A percentile compares a stretch with the other conserved stretches of the same genome.
phyloP scores from a whole-genome alignment of 306 rosid genomes.

The Malus domestica region ASM211411v1 NC_041793.1:32819501-32820000 shows the following conservation, averaged over 20 bases:
- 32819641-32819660: neutral
- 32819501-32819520: neutral
- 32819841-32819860: conserved; percentile 29
- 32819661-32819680: neutral
- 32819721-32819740: neutral
- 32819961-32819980: conserved; percentile 64
- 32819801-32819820: neutral
- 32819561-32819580: neutral
- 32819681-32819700: neutral
- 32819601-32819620: neutral
- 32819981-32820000: conserved; percentile 86
- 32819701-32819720: neutral
- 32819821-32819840: conserved; percentile 16
- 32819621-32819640: neutral
- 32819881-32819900: conserved; percentile 55
- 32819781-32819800: neutral
- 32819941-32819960: conserved; percentile 54
- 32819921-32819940: conserved; percentile 53
- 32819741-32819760: neutral
- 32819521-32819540: neutral
- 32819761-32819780: neutral
- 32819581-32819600: neutral
- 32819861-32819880: conserved; percentile 32
- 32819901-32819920: conserved; percentile 34
- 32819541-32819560: neutral